Conservation (phyloP, 768 basidiomycete species). For the Baorangia bicolor region DNA sequence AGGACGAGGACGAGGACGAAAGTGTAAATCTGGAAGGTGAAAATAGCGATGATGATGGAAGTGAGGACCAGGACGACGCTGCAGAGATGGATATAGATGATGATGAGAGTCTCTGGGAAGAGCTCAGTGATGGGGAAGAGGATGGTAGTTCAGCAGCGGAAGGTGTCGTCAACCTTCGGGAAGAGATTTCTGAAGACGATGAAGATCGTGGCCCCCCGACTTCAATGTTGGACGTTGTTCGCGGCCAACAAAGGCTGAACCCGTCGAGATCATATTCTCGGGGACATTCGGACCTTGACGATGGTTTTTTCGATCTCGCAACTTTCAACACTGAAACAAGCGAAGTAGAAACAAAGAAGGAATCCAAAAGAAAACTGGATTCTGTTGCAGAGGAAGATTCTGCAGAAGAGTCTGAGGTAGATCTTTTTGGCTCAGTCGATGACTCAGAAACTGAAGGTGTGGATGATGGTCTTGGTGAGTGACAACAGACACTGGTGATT, state of each 20-base stretch:
- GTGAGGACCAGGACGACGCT: conserved; percentile 32
- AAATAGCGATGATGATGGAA: conserved; percentile 20
- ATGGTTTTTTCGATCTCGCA: conserved; percentile 86
- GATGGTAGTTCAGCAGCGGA: conserved; percentile 28
- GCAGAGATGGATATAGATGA: conserved; percentile 32
- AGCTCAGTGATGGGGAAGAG: conserved; percentile 23
- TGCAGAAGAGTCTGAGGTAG: conserved; percentile 55
- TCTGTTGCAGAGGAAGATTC: conserved; percentile 48
- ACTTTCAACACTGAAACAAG: conserved; percentile 87
- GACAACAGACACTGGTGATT: neutral
- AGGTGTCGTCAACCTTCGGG: conserved; percentile 34
- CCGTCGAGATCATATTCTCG: conserved; percentile 18
- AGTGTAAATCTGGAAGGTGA: conserved; percentile 20
- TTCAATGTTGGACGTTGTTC: conserved; percentile 29
- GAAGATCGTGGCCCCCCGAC: conserved; percentile 24
- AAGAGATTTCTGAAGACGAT: conserved; percentile 40
- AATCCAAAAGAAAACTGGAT: conserved; percentile 61
- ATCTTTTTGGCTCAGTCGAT: conserved; percentile 66
- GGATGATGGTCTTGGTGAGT: conserved; percentile 43
- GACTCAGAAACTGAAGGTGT: conserved; percentile 41
- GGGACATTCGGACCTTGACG: conserved; percentile 63
- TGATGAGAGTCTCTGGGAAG: conserved; percentile 28
- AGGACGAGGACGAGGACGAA: conserved; percentile 34
- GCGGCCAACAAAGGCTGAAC: conserved; percentile 25
- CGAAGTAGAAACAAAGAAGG: conserved; percentile 63